Evolutionary conservation across 1,284 basidiomycete genomes (phyloP), one percentile per base, ranked within the genome.

Genomic region (Fomes fomentarius): DNA sequence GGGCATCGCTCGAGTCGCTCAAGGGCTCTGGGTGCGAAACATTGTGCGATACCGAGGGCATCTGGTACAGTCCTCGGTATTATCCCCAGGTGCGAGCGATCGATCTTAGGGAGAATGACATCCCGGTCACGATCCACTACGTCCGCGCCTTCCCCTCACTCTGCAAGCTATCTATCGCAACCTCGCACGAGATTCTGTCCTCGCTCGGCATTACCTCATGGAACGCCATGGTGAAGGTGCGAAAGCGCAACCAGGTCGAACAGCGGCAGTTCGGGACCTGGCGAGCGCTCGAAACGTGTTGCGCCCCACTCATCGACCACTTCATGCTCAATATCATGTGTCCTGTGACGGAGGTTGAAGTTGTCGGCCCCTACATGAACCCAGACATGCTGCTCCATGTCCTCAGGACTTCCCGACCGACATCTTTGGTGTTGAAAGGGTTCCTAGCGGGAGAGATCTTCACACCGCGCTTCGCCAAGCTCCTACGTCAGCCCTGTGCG

Each of bases 131-230:
- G 10, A 31, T 26, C 25, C 43, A 50, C 38, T 42, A 50, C 38
- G 47, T 43, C 8, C 47, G 43, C 15, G 53, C 53, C n/a, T 54
- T 46, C 38, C 53, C 53, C n/a, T 50, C 44, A 17, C 14, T 54
- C 22, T 22, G 11, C 10, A 49, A 21, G 17, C 42, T 54, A 19
- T 22, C 26, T 7, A 12, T 54, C 30, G 35, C 15, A 10, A 31
- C 28, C 19, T 28, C 47, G 4, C 25, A 4, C 9, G 38, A 39
- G 25, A n/a, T 41, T 19, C 47, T 49, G 3, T n/a, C 38, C 28
- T 25, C 26, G n/a, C 38, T 49, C 47, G 47, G 38, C 17, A 33
- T 21, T 17, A 41, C 8, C 33, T n/a, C 30, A n/a, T 17, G 25
- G 12, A n/a, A 34, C n/a, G 26, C 19, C 3, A 12, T 41, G 28